Base-by-base conservation (phyloP, 129 eudicot genomes). In the Helianthus annuus region DNA sequence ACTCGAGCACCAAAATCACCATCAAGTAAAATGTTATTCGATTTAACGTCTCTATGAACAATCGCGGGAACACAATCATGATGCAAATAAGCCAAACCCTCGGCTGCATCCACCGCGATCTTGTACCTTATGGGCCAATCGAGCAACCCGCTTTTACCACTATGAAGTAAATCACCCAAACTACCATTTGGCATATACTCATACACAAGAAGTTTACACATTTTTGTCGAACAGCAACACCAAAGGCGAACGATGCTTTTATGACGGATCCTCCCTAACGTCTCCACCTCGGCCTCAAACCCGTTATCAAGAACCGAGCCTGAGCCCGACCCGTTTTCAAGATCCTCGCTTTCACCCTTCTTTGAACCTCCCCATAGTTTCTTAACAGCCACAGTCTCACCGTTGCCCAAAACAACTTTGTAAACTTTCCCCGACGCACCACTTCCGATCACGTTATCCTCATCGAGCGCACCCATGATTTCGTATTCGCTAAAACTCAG, bases 121-220 rank as follows among this genome's bases (percentile, higher is more conserved):
- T 80, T 84, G 44, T 75, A 89, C 87, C 98, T 82, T 3, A 74
- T 79, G 0, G 92, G 97, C 98, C 98, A 93, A 82, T 87, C 92
- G 36, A 93, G 82, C 82, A 89, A 71, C 36, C 92, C 91, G 52
- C 92, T 75, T 76, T 93, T 93, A 48, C 58, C 82, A 55, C 98
- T 79, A 62, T 87, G 98, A 15, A 93, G 88, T 74, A 93, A 49
- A 77, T 93, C 98, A 4, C 98, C 97, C 61, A 93, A 81, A 71
- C 98, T 94, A 2, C 98, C 98, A 74, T 90, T 87, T 15, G 91
- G 89, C 98, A 90, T 94, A 48, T 89, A 94, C 84, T 93, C 98
- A 29, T 93, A 93, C 34, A 94, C 98, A 82, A 94, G 72, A 73
- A 94, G 95, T 58, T 89, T 89, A 60, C 90, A 87, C 42, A 77